Evolutionary conservation across 2,329 filamentous ascomycete genomes (phyloP).

Genomic region (Zalaria sp.): DNA sequence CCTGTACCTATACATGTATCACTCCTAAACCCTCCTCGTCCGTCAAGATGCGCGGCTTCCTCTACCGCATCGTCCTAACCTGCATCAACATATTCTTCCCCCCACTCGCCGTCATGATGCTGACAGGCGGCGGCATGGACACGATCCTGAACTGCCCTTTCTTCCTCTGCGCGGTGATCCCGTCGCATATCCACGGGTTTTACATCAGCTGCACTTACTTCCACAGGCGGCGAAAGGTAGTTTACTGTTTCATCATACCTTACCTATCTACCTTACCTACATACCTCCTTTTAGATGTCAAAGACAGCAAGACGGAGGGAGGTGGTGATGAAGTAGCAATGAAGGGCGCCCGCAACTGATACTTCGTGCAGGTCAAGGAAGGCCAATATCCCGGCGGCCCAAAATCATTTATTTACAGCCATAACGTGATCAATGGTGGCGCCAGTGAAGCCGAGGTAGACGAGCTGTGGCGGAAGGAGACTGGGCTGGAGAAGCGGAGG

Average conservation of each 20-base stretch:
- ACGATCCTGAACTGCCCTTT: constrained; percentile 23
- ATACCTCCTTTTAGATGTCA: too few relatives aligned
- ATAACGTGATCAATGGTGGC: constrained; percentile 23
- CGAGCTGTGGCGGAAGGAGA: constrained; percentile 14
- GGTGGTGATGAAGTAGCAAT: too few relatives aligned
- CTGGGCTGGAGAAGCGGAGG: background rate
- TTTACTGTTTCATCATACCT: background rate
- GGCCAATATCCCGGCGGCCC: constrained; percentile 22
- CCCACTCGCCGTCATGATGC: constrained; percentile 21
- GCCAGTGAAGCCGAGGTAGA: constrained; percentile 17
- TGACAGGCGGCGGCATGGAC: constrained; percentile 22
- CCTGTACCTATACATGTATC: too few relatives aligned
- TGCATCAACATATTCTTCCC: constrained; percentile 27
- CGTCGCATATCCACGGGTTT: constrained; percentile 26
- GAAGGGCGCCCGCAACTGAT: too few relatives aligned
- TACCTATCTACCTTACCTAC: too few relatives aligned
- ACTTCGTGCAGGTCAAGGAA: constrained; percentile 18
- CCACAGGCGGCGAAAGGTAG: constrained; percentile 20
- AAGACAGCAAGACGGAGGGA: too few relatives aligned
- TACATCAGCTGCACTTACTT: constrained; percentile 27
- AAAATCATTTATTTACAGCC: constrained; percentile 20
- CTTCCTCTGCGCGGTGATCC: constrained; percentile 26
- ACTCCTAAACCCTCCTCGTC: too few relatives aligned
- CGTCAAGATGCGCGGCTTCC: background rate
- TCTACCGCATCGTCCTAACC: constrained; percentile 22